Percentiles rank a stretch among this genome's conserved stretches.
Evolutionary conservation across 2,329 filamentous ascomycete genomes (phyloP).

Genomic region (Mycogone perniciosa): DNA sequence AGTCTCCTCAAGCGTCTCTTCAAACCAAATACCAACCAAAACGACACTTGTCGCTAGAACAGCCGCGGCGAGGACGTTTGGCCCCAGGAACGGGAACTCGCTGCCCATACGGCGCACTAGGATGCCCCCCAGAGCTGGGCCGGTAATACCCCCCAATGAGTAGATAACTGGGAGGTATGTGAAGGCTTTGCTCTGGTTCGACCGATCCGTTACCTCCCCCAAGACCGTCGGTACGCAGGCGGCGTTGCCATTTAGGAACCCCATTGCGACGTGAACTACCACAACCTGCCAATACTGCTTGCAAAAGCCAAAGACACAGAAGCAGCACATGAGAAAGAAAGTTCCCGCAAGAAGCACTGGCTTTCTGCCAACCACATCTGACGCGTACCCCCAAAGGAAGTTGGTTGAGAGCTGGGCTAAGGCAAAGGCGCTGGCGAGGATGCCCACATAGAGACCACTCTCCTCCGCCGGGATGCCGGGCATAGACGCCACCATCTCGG

Average conservation of each 20-base stretch:
- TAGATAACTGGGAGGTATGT: constrained; percentile 96
- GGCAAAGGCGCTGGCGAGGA: constrained; percentile 86
- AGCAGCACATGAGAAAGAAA: constrained; percentile 72
- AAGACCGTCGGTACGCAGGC: constrained; percentile 89
- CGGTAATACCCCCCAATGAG: constrained; percentile 86
- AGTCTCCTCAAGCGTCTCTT: constrained; percentile 59
- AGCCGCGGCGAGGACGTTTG: constrained; percentile 71
- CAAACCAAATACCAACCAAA: constrained; percentile 71
- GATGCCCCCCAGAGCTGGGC: constrained; percentile 83
- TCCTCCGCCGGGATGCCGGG: constrained; percentile 66
- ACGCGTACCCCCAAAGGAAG: constrained; percentile 53
- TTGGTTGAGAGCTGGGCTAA: constrained; percentile 89
- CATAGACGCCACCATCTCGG: constrained; percentile 83
- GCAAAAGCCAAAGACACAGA: constrained; percentile 83
- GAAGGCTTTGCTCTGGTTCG: constrained; percentile 89
- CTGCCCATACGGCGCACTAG: constrained; percentile 59
- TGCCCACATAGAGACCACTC: constrained; percentile 81
- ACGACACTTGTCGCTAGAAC: constrained; percentile 68
- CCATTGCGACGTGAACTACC: constrained; percentile 82
- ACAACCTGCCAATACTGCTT: constrained; percentile 76
- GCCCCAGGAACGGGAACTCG: constrained; percentile 74
- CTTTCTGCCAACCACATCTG: constrained; percentile 65
- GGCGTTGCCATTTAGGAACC: constrained; percentile 88
- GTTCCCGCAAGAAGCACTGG: constrained; percentile 74
- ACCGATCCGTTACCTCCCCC: constrained; percentile 90